Evolutionary conservation across 2,329 filamentous ascomycete species (phyloP), one percentile per base, ranked within the genome.

Genomic region (Botryotinia globosa): DNA sequence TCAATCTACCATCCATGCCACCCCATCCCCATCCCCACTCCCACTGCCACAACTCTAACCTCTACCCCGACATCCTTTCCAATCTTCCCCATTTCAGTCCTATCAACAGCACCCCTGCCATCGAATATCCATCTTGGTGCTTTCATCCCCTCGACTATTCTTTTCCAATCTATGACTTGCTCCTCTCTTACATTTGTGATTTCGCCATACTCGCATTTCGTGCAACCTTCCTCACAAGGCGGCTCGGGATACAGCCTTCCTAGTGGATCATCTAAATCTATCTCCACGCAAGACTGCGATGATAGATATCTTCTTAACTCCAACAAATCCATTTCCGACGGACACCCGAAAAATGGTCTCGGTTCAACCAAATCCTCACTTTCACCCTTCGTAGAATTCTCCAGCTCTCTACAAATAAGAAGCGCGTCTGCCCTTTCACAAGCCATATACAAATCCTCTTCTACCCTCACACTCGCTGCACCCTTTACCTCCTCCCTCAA

Each of bases 321-420:
- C 8, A 71, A 16, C 2, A 73, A 34, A 29, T 73, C 67, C 1
- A 51, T 58, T 45, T 65, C 72, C 1, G 58, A 56, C 29, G 58
- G 58, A 20, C n/a, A 14, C 1, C 12, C 58, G 22, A 45, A n/a
- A 48, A 79, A 77, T 6, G 79, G 78, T 16, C 77, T 67, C 7
- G 78, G 78, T 64, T 79, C 78, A 32, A 42, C 37, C 22, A 5
- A 20, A 1, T 62, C 45, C 56, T 22, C 37, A 10, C n/a, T 48
- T 64, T 44, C 32, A 5, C 9, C 32, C n/a, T 44, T 18, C 32
- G 25, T 8, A 58, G 74, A 76, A 64, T 82, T 82, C 39, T 81
- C 82, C 78, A 88, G 87, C 72, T 87, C 85, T 69, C 87, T 87
- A 74, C 87, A 81, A 58, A 88, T 82, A 39, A 87, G 80, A 8